Base-by-base conservation (phyloP, 1,284 basidiomycete species). In the Apiotrichum veenhuisii region DNA sequence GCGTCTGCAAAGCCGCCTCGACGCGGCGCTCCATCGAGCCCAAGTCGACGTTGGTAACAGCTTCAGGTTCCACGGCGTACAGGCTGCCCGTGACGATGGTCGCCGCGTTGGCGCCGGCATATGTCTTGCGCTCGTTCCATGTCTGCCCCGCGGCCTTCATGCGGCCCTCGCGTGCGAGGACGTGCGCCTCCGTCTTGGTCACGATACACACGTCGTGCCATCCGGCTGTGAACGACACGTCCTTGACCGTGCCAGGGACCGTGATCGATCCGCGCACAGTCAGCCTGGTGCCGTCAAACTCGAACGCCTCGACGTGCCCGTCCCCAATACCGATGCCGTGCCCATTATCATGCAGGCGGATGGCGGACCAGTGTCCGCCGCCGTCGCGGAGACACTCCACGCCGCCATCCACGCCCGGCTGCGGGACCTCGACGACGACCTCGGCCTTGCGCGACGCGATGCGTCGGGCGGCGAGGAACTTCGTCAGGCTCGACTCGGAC, bases 381-480 rank as follows among this genome's bases (percentile, higher is more conserved):
- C 71, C 72, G 43, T 72, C 65, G 23, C 71, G 58, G 48, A 68
- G 65, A 3, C 73, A 65, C 49, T 75, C 74, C 9, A 50, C 51
- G 0, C 71, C 70, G 27, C 69, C 68, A 5, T 69, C 71, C 1
- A 76, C 47, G 2, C 66, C 66, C 0, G 55, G 64, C 25, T 52
- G 34, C 15, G 44, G 44, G 7, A 22, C 12, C 23, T 41, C 30
- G 10, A 25, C 22, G 2, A 20, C 15, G 2, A 1, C 44, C 12
- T 47, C 51, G 14, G 30, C 26, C 4, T 41, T 30, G 38, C 49
- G 49, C 4, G 49, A 34, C 9, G 50, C n/a, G 18, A 43, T 50
- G 4, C 59, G 43, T 1, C 59, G 57, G 5, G 59, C 54, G 2
- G 68, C 68, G 14, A 75, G 57, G 44, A 73, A 70, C 55, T 70